Conservation (phyloP, 2,329 filamentous ascomycete genomes). For the Fusarium nelsonii region DNA sequence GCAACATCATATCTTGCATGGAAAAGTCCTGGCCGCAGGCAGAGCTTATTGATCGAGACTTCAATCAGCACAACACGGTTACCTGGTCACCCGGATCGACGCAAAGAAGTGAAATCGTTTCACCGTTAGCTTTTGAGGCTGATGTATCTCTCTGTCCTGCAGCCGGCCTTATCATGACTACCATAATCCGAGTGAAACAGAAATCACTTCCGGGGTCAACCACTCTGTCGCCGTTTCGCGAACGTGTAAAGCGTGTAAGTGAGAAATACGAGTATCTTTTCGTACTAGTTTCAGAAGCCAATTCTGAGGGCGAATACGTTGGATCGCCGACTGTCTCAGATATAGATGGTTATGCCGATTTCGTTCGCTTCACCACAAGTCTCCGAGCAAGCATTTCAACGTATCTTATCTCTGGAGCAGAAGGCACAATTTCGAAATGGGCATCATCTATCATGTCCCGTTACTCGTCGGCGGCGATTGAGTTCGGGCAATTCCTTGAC, state of each 20-base stretch:
- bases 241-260: conserved; percentile 66
- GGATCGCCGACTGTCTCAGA: conserved; percentile 57
- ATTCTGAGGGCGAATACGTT: conserved; percentile 57
- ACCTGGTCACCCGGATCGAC: conserved; percentile 49
- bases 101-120: conserved; percentile 49
- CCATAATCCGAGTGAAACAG: conserved; percentile 79
- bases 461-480: conserved; percentile 49
- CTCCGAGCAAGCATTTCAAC: conserved; percentile 57
- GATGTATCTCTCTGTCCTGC: conserved; percentile 79
- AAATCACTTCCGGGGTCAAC: conserved; percentile 69
- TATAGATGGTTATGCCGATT: conserved; percentile 59
- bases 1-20: conserved; percentile 63
- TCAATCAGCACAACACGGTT: conserved; percentile 55
- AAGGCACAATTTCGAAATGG: conserved; percentile 66
- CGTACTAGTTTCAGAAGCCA: conserved; percentile 73
- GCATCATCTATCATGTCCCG: conserved; percentile 64
- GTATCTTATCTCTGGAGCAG: conserved; percentile 64
- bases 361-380: conserved; percentile 62
- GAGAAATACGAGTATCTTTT: conserved; percentile 75
- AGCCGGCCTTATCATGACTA: conserved; percentile 77
- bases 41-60: conserved; percentile 72
- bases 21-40: conserved; percentile 62
- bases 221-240: conserved; percentile 61
- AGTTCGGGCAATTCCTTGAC: conserved; percentile 53
- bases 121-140: conserved; percentile 67